Conservation (phyloP, 305 asterid species). For the Solanum aculeatissimum region DNA sequence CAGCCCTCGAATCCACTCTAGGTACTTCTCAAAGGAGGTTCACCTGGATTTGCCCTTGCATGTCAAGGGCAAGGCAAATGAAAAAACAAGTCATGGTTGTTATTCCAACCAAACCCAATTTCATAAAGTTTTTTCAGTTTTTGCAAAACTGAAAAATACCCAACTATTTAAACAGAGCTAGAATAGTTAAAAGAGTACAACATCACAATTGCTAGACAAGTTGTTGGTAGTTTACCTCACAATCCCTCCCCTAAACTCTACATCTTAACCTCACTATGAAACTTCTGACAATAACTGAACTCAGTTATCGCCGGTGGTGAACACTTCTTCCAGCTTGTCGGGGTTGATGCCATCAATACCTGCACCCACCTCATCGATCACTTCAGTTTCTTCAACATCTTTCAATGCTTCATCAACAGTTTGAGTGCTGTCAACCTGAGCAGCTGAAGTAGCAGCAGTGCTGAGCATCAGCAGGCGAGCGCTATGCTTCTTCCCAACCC, state of each 20-base stretch:
- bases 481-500: slow-evolving; percentile 21
- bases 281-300: neutral
- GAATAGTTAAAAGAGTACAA: neutral
- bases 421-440: neutral
- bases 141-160: neutral
- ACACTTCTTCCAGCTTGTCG: neutral
- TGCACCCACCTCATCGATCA: neutral
- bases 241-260: neutral
- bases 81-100: neutral
- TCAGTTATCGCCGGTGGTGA: neutral
- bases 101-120: neutral
- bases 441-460: neutral
- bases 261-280: neutral
- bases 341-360: neutral
- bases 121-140: neutral
- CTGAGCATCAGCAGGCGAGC: neutral
- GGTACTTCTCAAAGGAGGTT: too few relatives aligned
- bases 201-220: neutral
- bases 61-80: neutral
- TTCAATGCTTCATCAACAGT: neutral
- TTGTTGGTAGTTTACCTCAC: neutral
- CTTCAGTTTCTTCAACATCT: neutral
- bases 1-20: too few relatives aligned
- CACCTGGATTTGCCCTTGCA: neutral
- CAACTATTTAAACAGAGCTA: neutral